Evolutionary conservation across 345 rosid species (phyloP).

Genomic region (Citropsis articulata): DNA sequence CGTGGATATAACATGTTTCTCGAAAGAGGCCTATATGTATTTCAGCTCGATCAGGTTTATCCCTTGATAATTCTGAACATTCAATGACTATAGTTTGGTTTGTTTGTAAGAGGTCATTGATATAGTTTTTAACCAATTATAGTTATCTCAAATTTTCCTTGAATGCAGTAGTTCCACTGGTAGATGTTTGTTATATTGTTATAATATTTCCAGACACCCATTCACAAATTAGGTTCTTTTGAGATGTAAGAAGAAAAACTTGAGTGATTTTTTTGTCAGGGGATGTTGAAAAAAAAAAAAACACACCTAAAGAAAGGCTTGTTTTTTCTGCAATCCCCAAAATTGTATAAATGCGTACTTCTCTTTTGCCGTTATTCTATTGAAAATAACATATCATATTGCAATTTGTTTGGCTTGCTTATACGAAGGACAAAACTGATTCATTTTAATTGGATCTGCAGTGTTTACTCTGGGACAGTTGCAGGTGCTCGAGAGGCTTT

Average conservation of each 20-base stretch:
- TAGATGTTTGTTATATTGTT: not conserved
- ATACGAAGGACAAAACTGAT: not conserved
- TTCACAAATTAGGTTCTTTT: no score
- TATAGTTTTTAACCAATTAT: not conserved
- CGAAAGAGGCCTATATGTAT: not conserved
- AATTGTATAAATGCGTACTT: not conserved
- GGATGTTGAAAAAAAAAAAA: no score
- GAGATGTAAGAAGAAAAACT: no score
- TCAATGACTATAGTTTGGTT: not conserved
- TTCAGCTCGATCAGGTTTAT: not conserved
- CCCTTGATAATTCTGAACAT: not conserved
- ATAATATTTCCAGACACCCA: not conserved
- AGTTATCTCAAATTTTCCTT: not conserved
- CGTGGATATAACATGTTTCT: not conserved
- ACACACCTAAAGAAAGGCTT: not conserved
- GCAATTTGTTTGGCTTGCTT: not conserved
- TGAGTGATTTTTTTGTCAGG: no score
- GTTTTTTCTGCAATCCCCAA: not conserved
- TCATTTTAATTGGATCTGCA: constrained; percentile 31
- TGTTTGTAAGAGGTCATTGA: not conserved
- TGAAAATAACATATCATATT: not conserved
- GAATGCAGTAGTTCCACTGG: not conserved
- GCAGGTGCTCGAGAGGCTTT: constrained; percentile 97
- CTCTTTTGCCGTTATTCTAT: not conserved
- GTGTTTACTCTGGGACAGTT: constrained; percentile 93